Conservation (phyloP, 2,329 filamentous ascomycete species). For the Pseudogymnoascus sp. region DNA sequence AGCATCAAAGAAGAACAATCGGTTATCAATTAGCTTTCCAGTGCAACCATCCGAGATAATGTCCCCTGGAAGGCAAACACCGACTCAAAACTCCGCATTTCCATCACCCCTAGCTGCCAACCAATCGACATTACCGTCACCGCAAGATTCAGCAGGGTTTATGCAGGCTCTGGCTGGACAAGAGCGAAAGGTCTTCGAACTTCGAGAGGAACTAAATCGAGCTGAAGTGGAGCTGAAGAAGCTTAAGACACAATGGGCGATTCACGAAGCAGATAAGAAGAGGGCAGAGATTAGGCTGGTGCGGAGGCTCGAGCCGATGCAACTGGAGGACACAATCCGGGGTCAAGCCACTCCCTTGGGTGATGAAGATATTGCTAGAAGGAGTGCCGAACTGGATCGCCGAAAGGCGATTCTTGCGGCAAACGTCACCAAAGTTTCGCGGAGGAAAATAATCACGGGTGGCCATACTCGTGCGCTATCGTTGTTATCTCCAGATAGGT, state of each 20-base stretch:
- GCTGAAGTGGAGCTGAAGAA: slow-evolving; percentile 69
- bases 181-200: slow-evolving; percentile 80
- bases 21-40: slow-evolving; percentile 27
- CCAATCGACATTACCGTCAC: slow-evolving; percentile 17
- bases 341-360: slow-evolving; percentile 13
- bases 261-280: slow-evolving; percentile 69
- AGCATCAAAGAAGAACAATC: slow-evolving; percentile 16
- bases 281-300: slow-evolving; percentile 53
- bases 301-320: slow-evolving; percentile 50
- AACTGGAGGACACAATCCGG: slow-evolving; percentile 23
- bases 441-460: slow-evolving; percentile 60
- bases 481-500: slow-evolving; percentile 57
- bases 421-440: slow-evolving; percentile 34
- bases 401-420: slow-evolving; percentile 56
- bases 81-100: slow-evolving; percentile 25
- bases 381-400: slow-evolving; percentile 58
- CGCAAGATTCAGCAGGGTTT: slow-evolving; percentile 38
- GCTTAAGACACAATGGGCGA: slow-evolving; percentile 77
- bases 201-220: slow-evolving; percentile 78
- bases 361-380: slow-evolving; percentile 12
- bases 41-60: slow-evolving; percentile 15
- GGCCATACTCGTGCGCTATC: slow-evolving; percentile 61
- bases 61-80: slow-evolving; percentile 12
- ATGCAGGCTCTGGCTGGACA: slow-evolving; percentile 87
- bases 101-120: slow-evolving; percentile 20